Percentiles rank a stretch among this genome's conserved stretches.
phyloP scores from a whole-genome alignment of 768 basidiomycete species.

The Hortiboletus flavorubellus region DNA sequence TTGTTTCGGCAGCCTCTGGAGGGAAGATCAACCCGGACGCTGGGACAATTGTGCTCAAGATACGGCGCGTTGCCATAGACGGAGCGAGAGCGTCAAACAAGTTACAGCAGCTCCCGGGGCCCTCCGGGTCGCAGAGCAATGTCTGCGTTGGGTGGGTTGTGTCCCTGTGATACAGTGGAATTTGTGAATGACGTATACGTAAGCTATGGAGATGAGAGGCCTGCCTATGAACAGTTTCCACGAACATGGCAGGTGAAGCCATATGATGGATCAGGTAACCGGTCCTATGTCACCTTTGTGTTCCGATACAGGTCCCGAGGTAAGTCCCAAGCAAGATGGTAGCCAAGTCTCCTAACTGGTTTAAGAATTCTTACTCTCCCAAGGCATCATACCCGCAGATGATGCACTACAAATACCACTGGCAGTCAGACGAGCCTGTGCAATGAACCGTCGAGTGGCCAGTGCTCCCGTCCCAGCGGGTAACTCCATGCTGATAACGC shows the following conservation, averaged over 20 bases:
- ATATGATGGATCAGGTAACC: conserved; percentile 37
- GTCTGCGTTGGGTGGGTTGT: conserved; percentile 42
- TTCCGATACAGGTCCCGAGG: conserved; percentile 63
- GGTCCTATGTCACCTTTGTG: conserved; percentile 61
- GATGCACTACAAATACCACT: conserved; percentile 21
- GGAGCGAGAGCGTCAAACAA: conserved; percentile 41
- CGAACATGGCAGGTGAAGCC: conserved; percentile 55
- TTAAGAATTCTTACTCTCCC: conserved; percentile 48
- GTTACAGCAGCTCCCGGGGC: conserved; percentile 38
- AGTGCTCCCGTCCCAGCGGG: neutral
- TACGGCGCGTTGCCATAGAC: conserved; percentile 34
- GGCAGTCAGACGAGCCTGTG: conserved; percentile 10
- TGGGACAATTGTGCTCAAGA: conserved; percentile 54
- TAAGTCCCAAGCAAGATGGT: conserved; percentile 21
- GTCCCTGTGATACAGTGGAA: neutral
- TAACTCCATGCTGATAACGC: neutral
- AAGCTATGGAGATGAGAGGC: conserved; percentile 49
- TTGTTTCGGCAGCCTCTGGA: conserved; percentile 5
- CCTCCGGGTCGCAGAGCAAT: conserved; percentile 34
- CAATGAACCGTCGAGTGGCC: conserved; percentile 36
- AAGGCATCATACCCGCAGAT: conserved; percentile 44
- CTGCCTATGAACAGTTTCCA: conserved; percentile 38
- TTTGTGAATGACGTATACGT: conserved; percentile 3
- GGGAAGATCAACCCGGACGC: conserved; percentile 33
- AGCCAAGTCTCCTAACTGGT: neutral